Conservation (phyloP, 1,284 basidiomycete genomes). For the Apiotrichum veenhuisii region DNA sequence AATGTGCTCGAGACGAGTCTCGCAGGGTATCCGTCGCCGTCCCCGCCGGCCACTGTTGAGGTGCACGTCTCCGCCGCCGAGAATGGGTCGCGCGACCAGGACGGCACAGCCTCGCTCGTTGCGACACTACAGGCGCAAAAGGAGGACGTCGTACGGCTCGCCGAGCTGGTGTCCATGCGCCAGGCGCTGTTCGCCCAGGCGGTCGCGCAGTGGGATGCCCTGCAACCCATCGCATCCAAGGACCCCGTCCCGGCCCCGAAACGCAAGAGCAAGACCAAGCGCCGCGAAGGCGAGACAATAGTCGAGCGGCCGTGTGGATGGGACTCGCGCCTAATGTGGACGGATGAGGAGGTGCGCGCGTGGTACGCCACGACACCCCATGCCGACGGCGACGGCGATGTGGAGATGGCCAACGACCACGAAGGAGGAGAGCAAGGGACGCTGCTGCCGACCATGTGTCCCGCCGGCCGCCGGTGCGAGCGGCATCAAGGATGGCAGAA, state of each 20-base stretch:
- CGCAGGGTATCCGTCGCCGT: constrained; percentile 28
- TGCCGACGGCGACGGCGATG: not conserved
- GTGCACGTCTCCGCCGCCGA: not conserved
- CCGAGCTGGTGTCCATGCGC: constrained; percentile 28
- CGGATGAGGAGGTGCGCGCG: constrained; percentile 26
- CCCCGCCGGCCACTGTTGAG: constrained; percentile 18
- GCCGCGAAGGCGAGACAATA: constrained; percentile 12
- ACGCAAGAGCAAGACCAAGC: constrained; percentile 27
- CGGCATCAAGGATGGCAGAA: constrained; percentile 45
- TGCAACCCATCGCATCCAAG: constrained; percentile 1
- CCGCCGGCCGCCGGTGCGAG: constrained; percentile 32
- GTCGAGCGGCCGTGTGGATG: constrained; percentile 42
- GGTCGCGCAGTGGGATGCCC: constrained; percentile 24
- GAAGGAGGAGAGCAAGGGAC: not conserved
- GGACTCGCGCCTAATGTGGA: constrained; percentile 30
- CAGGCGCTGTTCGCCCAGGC: constrained; percentile 26
- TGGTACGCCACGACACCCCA: constrained; percentile 12
- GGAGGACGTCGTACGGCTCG: constrained; percentile 10
- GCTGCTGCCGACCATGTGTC: constrained; percentile 16
- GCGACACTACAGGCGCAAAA: constrained; percentile 17
- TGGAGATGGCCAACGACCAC: constrained; percentile 7
- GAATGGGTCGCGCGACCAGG: not conserved
- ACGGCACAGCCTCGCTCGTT: constrained; percentile 2
- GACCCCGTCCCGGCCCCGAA: constrained; percentile 15
- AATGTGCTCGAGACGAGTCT: constrained; percentile 16